These are phyloP conservation scores for Nicotiana paniculata DNA, from an alignment of 257 asterid species.

Conservation along the genomic window DNA sequence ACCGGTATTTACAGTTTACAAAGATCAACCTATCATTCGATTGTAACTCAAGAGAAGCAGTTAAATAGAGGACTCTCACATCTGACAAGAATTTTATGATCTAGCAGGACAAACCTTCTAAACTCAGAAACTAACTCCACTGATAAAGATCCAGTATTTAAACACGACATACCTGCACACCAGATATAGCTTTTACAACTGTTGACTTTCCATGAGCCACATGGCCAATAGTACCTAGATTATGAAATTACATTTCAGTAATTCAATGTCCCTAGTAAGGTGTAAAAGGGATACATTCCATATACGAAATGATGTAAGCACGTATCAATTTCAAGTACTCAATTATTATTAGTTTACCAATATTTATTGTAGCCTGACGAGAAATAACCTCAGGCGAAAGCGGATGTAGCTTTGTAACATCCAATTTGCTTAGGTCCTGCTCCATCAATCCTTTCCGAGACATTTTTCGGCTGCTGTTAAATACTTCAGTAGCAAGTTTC, in stretches of 20 bases:
- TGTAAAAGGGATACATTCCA: neutral
- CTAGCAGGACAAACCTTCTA: neutral
- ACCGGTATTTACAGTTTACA: neutral
- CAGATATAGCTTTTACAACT: conserved; percentile 8
- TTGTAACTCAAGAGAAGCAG: neutral
- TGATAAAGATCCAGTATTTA: neutral
- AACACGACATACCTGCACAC: conserved; percentile 3
- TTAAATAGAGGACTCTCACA: neutral
- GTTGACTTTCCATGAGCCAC: conserved; percentile 71
- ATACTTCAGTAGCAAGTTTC: neutral
- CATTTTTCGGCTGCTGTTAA: conserved; percentile 37
- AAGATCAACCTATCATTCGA: neutral
- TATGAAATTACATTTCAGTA: conserved; percentile 5
- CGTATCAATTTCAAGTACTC: neutral
- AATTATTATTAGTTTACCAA: conserved; percentile 35
- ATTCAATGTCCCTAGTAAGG: neutral
- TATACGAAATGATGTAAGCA: neutral
- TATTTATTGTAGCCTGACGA: conserved; percentile 95
- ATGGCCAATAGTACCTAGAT: conserved; percentile 89
- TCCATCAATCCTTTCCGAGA: conserved; percentile 86
- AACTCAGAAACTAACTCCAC: neutral
- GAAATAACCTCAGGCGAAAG: conserved; percentile 98
- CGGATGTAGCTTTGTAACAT: conserved; percentile 70
- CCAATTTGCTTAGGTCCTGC: conserved; percentile 89
- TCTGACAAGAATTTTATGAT: neutral